Percentiles rank a stretch among this genome's conserved stretches.
Evolutionary conservation across 768 basidiomycete species (phyloP).

Genomic region (Tricholoma flavovirens): DNA sequence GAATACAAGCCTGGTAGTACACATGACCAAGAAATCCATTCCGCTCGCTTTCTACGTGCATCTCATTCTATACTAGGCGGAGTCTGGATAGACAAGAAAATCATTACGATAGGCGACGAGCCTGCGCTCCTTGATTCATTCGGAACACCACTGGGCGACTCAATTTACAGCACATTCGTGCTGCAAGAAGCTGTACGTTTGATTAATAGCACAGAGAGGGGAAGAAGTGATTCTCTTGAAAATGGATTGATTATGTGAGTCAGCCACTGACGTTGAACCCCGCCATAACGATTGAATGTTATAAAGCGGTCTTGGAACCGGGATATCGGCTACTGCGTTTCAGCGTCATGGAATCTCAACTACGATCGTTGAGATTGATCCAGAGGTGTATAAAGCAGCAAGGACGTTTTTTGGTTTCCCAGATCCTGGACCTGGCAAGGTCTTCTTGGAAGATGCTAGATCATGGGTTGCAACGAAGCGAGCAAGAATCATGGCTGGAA

Average conservation of each 20-base stretch:
- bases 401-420: conserved; percentile 74
- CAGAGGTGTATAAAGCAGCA: conserved; percentile 82
- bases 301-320: conserved; percentile 80
- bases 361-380: conserved; percentile 91
- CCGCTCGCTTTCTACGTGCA: conserved; percentile 55
- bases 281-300: conserved; percentile 10
- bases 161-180: conserved; percentile 79
- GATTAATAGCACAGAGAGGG: conserved; percentile 45
- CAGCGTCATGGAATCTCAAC: conserved; percentile 61
- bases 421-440: conserved; percentile 48
- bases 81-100: conserved; percentile 66
- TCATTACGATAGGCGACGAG: conserved; percentile 35
- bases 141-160: conserved; percentile 59
- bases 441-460: conserved; percentile 77
- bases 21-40: conserved; percentile 35
- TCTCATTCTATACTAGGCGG: conserved; percentile 66
- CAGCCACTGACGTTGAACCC: conserved; percentile 4
- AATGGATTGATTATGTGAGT: conserved; percentile 71
- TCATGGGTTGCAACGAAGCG: conserved; percentile 51
- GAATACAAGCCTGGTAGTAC: conserved; percentile 20
- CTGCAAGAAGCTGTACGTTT: conserved; percentile 83
- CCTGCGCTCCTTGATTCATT: conserved; percentile 44
- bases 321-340: conserved; percentile 75
- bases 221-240: conserved; percentile 30
- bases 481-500: conserved; percentile 20